Conservation (phyloP, 164 flowering plant species). For the Berberis thunbergii region DNA sequence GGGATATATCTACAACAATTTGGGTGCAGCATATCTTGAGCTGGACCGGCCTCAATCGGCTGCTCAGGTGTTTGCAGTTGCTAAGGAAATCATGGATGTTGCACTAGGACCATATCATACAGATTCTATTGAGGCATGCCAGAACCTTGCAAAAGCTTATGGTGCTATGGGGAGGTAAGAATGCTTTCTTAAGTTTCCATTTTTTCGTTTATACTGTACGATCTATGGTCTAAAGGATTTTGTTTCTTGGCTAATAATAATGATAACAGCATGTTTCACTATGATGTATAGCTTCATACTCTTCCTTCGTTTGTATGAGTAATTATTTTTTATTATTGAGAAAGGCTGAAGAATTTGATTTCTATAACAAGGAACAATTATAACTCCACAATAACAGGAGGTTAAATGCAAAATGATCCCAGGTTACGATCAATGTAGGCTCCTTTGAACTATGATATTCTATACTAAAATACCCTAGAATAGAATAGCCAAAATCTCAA, state of each 20-base stretch:
- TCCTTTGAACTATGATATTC: too few relatives aligned
- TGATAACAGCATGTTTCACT: too few relatives aligned
- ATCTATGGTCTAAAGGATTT: background rate
- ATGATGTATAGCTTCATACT: background rate
- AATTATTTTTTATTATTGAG: background rate
- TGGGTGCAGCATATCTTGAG: slow-evolving; percentile 92
- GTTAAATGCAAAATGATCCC: too few relatives aligned
- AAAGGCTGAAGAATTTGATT: background rate
- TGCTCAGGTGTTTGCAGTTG: slow-evolving; percentile 84
- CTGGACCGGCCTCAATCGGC: slow-evolving; percentile 82
- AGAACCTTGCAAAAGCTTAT: slow-evolving; percentile 89
- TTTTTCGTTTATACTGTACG: background rate
- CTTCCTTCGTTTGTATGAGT: too few relatives aligned
- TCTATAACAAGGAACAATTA: too few relatives aligned
- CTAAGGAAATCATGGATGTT: slow-evolving; percentile 89
- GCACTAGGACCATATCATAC: slow-evolving; percentile 84
- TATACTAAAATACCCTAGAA: too few relatives aligned
- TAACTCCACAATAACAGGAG: too few relatives aligned
- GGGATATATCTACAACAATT: slow-evolving; percentile 83
- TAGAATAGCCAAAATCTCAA: too few relatives aligned
- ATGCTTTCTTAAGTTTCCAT: background rate
- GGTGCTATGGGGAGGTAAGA: slow-evolving; percentile 64
- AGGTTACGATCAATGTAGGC: too few relatives aligned
- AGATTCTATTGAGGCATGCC: slow-evolving; percentile 82
- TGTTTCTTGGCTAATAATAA: background rate